Evolutionary conservation across 2,329 filamentous ascomycete genomes (phyloP).

Genomic region (Hypoxylon sp.): DNA sequence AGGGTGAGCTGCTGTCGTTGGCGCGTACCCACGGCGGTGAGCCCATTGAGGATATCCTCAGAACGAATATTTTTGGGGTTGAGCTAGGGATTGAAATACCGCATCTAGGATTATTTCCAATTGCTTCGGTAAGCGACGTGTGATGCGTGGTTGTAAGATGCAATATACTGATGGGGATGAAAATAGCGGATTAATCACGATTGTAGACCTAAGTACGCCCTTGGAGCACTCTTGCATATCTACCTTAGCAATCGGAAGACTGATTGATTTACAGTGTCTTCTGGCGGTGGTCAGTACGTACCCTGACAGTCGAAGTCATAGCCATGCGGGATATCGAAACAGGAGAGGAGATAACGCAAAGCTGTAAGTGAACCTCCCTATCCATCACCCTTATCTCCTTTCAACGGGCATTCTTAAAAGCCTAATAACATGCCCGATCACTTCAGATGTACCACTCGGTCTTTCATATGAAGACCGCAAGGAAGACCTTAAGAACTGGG

Average conservation of each 20-base stretch:
- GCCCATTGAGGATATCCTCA: conserved; percentile 38
- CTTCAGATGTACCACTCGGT: conserved; percentile 36
- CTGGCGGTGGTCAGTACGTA: conserved; percentile 38
- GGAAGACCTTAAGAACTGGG: conserved; percentile 35
- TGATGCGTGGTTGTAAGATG: background rate
- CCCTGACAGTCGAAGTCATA: conserved; percentile 35
- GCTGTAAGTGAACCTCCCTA: conserved; percentile 27
- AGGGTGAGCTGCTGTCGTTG: conserved; percentile 20
- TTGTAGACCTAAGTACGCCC: conserved; percentile 39
- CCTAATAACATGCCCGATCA: background rate
- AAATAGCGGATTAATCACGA: conserved; percentile 42
- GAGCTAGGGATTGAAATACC: conserved; percentile 40
- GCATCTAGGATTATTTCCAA: conserved; percentile 32
- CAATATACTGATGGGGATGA: conserved; percentile 3
- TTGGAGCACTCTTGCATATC: background rate
- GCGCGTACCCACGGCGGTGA: conserved; percentile 34
- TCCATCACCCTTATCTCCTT: background rate
- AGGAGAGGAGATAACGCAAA: conserved; percentile 43
- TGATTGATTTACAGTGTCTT: conserved; percentile 30
- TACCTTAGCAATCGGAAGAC: background rate
- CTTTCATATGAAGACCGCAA: conserved; percentile 35
- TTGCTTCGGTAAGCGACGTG: conserved; percentile 31
- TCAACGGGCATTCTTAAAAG: background rate
- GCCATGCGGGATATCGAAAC: conserved; percentile 38
- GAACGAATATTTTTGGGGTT: conserved; percentile 41